These are phyloP conservation scores for Guadua angustifolia DNA, from an alignment of 176 grass and related monocot species.

Conservation along the genomic window DNA sequence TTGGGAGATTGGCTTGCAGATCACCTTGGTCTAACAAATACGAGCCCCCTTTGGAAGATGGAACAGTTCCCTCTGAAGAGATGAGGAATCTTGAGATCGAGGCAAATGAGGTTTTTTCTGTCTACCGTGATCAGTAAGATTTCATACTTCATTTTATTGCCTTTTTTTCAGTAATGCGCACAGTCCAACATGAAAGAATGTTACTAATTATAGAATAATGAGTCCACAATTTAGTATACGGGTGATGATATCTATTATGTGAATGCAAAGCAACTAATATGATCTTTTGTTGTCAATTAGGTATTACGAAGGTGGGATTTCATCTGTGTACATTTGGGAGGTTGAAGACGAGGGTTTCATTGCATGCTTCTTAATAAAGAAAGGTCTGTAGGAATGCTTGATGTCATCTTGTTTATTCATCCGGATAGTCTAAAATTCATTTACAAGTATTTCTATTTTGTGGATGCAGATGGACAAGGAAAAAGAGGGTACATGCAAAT, in stretches of 20 bases:
- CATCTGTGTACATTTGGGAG: conserved; percentile 97
- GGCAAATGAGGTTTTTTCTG: conserved; percentile 91
- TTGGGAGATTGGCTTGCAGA: conserved; percentile 53
- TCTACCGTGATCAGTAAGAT: conserved; percentile 96
- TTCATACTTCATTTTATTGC: conserved; percentile 30
- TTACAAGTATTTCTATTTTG: conserved; percentile 34
- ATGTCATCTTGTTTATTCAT: conserved; percentile 33
- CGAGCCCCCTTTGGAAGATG: conserved; percentile 87
- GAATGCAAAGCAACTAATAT: conserved; percentile 27
- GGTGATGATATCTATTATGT: not conserved
- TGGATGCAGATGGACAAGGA: conserved; percentile 76
- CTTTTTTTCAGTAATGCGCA: conserved; percentile 4
- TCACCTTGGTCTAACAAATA: conserved; percentile 98
- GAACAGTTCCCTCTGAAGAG: conserved; percentile 70
- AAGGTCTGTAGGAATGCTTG: conserved; percentile 51
- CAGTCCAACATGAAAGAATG: conserved; percentile 23
- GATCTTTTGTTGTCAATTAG: conserved; percentile 51
- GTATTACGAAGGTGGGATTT: conserved; percentile 98
- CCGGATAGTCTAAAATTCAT: conserved; percentile 24
- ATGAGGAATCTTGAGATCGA: conserved; percentile 85
- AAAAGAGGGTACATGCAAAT: conserved; percentile 84
- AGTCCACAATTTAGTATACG: not conserved
- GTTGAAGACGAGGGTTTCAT: conserved; percentile 82
- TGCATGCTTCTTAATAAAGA: conserved; percentile 98
- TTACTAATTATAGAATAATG: conserved; percentile 8